Percentiles rank a stretch among this genome's conserved stretches.
These are phyloP conservation scores for Arxiozyma telluris DNA, from an alignment of 1,139 yeast genomes.

Conservation along the genomic window DNA sequence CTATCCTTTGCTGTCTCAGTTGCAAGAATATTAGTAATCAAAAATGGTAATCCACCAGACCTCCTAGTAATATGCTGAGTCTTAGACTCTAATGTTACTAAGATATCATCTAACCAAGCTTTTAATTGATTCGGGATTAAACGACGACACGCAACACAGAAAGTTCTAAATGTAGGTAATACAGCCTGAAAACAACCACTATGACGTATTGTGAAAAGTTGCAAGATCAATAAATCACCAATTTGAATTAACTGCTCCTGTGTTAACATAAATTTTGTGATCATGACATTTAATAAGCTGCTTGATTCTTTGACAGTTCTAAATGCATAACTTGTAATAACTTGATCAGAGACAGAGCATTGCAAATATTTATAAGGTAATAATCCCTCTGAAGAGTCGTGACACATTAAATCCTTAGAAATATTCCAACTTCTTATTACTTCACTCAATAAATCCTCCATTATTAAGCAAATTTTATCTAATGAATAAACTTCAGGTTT, in stretches of 20 bases:
- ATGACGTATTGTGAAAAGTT: conserved; percentile 68
- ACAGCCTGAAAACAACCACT: conserved; percentile 88
- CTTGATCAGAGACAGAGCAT: conserved; percentile 44
- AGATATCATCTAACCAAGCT: conserved; percentile 48
- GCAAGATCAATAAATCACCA: conserved; percentile 53
- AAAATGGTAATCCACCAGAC: conserved; percentile 83
- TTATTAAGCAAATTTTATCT: conserved; percentile 8
- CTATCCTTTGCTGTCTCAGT: conserved; percentile 38
- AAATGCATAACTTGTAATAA: conserved; percentile 69
- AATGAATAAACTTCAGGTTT: background rate
- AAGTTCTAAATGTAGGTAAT: conserved; percentile 63
- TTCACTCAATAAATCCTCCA: conserved; percentile 17
- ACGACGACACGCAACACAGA: conserved; percentile 45
- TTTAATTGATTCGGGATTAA: conserved; percentile 36
- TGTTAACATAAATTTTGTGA: conserved; percentile 23
- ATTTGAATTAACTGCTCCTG: conserved; percentile 29
- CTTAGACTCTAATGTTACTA: conserved; percentile 45
- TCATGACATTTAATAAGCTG: conserved; percentile 39
- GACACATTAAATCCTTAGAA: conserved; percentile 48
- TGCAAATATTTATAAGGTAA: conserved; percentile 37
- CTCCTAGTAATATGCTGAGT: conserved; percentile 72
- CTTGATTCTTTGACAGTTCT: conserved; percentile 76
- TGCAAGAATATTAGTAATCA: conserved; percentile 62
- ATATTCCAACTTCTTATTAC: conserved; percentile 43
- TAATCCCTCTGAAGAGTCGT: conserved; percentile 61